phyloP scores from a whole-genome alignment of 768 basidiomycete genomes.

The Tulasnella sp. region DNA sequence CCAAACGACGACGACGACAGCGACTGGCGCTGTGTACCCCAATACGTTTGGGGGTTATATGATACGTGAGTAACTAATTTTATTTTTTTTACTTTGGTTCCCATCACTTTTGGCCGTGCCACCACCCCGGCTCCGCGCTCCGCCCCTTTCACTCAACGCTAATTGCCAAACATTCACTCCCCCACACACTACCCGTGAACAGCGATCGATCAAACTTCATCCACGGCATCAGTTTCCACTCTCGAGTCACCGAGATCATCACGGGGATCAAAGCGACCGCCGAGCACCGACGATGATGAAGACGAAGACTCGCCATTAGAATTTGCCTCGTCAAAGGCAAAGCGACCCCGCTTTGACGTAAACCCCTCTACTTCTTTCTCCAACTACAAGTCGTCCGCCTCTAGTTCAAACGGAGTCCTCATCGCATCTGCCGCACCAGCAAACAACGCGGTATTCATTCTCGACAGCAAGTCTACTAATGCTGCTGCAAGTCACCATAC shows the following conservation, averaged over 20 bases:
- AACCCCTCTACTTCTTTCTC: background rate
- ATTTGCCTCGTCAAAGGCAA: background rate
- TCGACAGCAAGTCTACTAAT: background rate
- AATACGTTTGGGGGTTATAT: background rate
- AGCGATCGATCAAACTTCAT: slow-evolving; percentile 12
- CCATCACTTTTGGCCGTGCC: background rate
- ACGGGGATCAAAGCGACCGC: slow-evolving; percentile 17
- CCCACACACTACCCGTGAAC: background rate
- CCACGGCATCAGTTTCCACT: background rate
- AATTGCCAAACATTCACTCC: background rate
- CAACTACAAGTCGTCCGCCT: background rate
- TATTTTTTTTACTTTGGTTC: background rate
- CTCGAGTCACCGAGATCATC: slow-evolving; percentile 15
- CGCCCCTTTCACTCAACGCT: background rate
- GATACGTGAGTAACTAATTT: background rate
- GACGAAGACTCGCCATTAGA: slow-evolving; percentile 1
- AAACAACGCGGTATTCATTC: background rate
- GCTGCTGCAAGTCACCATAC: background rate
- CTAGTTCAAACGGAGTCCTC: background rate
- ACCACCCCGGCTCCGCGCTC: background rate
- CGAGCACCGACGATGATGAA: background rate
- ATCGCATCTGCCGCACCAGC: slow-evolving; percentile 1
- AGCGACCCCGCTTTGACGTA: slow-evolving; percentile 6
- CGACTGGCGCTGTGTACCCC: background rate
- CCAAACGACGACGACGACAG: background rate